Conservation (phyloP, 148 eudicot species). For the Vaccinium corymbosum region DNA sequence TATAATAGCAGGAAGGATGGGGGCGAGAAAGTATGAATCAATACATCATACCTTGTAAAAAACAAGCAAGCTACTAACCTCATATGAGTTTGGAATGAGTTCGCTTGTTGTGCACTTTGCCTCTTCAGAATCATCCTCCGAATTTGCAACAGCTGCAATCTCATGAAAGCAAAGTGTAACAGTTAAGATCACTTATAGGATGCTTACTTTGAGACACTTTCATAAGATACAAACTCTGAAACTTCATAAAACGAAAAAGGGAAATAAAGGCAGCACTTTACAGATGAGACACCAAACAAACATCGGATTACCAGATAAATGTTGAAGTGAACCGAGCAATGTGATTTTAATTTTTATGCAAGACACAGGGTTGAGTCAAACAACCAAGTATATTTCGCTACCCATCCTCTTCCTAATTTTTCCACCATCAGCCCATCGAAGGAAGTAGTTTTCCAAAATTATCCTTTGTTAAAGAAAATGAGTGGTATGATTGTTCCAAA, state of each 20-base stretch:
- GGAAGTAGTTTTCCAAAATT: not conserved
- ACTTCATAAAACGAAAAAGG: not conserved
- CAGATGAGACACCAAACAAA: too few relatives aligned
- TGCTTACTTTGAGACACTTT: not conserved
- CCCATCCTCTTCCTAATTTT: too few relatives aligned
- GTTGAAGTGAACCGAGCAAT: not conserved
- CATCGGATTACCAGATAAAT: not conserved
- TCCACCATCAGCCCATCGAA: not conserved
- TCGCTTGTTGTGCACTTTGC: constrained; percentile 35
- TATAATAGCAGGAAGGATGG: not conserved
- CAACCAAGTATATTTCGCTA: too few relatives aligned
- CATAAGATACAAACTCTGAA: not conserved
- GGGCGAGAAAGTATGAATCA: not conserved
- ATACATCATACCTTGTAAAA: not conserved
- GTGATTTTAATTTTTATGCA: too few relatives aligned
- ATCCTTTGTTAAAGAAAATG: not conserved
- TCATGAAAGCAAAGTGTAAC: not conserved
- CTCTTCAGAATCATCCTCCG: constrained; percentile 38
- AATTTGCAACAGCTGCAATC: constrained; percentile 26
- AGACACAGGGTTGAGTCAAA: not conserved
- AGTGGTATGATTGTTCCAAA: not conserved
- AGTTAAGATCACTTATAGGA: not conserved
- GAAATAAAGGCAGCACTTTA: not conserved
- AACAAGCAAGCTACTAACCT: constrained; percentile 35
- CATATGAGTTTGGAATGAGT: constrained; percentile 47